Evolutionary conservation across 805 yeast genomes (phyloP), one percentile per base, ranked within the genome.

Genomic region (Spencermartinsiella europaea): DNA sequence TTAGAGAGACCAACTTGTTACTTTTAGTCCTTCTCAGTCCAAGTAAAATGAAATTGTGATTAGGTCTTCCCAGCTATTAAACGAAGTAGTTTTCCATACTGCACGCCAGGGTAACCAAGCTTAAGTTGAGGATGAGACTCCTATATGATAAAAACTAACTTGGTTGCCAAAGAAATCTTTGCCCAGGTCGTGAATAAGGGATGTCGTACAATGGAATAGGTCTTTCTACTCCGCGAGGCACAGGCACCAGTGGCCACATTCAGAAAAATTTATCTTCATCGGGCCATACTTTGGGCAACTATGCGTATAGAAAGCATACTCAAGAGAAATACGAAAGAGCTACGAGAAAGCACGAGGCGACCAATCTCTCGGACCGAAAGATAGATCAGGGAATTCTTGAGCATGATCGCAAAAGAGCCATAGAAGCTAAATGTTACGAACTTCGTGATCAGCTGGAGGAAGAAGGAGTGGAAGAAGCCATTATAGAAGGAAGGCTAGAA

Each of bases 121-220:
- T n/a, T n/a, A n/a, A n/a, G n/a, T n/a, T n/a, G n/a, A n/a, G n/a
- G n/a, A n/a, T n/a, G n/a, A n/a, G n/a, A n/a, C n/a, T n/a, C n/a
- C n/a, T n/a, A n/a, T n/a, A n/a, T n/a, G n/a, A n/a, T n/a, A n/a
- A n/a, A n/a, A n/a, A n/a, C n/a, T n/a, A n/a, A n/a, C n/a, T n/a
- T n/a, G n/a, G n/a, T n/a, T n/a, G n/a, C n/a, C n/a, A n/a, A n/a
- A n/a, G n/a, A n/a, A n/a, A n/a, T n/a, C n/a, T n/a, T n/a, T n/a
- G n/a, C n/a, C n/a, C n/a, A n/a, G n/a, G n/a, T n/a, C n/a, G n/a
- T n/a, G n/a, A n/a, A n/a, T n/a, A n/a, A n/a, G n/a, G n/a, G n/a
- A 61, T 61, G 65, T 60, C 64, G 27, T 65, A 65, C 47, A 65
- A 65, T 53, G 67, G 67, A 14, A 61, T 65, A n/a, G 69, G 69